Evolutionary conservation across 2,329 filamentous ascomycete genomes (phyloP), one percentile per base, ranked within the genome.

Genomic region (Tolypocladium inflatum): DNA sequence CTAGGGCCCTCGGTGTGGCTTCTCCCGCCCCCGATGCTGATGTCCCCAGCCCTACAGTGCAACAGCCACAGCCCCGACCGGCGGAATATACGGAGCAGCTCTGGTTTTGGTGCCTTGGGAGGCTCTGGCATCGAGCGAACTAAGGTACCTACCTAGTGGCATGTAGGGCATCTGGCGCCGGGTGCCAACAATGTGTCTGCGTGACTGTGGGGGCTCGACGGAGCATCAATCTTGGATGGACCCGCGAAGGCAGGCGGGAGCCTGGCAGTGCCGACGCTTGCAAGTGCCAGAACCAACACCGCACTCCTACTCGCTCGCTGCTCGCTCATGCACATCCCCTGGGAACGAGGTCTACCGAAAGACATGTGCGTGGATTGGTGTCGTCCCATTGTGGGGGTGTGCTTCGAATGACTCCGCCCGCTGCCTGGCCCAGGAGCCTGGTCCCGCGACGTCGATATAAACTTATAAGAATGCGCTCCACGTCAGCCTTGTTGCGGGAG

Each of bases 321-420:
- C 56, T 55, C 39, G 8, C 55, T 51, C 48, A 52, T 15, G 26
- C 30, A 52, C 48, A 35, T 52, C 17, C 48, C 30, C 21, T 51
- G 26, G 30, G 26, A 21, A 21, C 48, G 10, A 17, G 15, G 33
- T 37, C 30, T 10, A 37, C 17, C n/a, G 30, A 5, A 13, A 21
- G 30, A 19, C 48, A 52, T 37, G 41, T 43, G 55, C 43, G 37
- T 48, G 55, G 35, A 35, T 52, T 53, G 35, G 43, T 35, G 41
- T 52, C 55, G 50, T 57, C 35, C 23, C 37, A 57, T 52, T 52
- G 55, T 51, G 55, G 55, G 55, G 55, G 55, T 51, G 55, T n/a
- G 26, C 15, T 37, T 30, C 26, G 42, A 23, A 30, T 41, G 50
- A 57, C 56, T 57, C 56, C 56, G 51, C 56, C 51, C 51, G 51